These are phyloP conservation scores for Daldinia childiae DNA, from an alignment of 495 filamentous ascomycete genomes.

Conservation along the genomic window DNA sequence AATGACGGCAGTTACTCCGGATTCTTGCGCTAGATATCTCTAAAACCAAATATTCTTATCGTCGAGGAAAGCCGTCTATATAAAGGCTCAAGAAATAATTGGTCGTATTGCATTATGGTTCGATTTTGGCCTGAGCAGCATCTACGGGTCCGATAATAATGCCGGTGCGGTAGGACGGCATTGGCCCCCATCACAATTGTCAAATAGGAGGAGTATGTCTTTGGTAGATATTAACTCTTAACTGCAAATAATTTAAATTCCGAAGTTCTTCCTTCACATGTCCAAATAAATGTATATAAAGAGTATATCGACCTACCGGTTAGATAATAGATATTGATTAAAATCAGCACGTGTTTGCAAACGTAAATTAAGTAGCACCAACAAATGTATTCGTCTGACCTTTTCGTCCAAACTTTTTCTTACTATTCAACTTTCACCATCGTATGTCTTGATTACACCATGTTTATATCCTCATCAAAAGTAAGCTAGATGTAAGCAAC, in stretches of 20 bases:
- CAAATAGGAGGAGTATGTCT: not conserved
- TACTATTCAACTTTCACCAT: not conserved
- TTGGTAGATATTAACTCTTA: not conserved
- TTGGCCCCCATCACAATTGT: too few species aligned
- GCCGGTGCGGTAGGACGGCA: too few species aligned
- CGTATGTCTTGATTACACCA: constrained; percentile 7
- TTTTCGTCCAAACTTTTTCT: not conserved
- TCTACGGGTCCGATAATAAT: too few species aligned
- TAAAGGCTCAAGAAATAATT: too few species aligned
- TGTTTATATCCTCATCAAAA: not conserved
- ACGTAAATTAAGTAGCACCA: not conserved
- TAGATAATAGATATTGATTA: not conserved
- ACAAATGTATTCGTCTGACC: not conserved
- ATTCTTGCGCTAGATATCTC: too few species aligned
- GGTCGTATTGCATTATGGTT: too few species aligned
- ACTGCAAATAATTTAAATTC: too few species aligned
- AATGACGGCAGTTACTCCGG: too few species aligned
- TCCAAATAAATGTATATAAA: not conserved
- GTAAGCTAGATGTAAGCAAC: constrained; percentile 7
- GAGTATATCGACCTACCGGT: not conserved
- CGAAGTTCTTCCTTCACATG: too few species aligned
- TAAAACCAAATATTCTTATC: too few species aligned
- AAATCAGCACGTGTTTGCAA: not conserved
- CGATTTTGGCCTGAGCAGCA: too few species aligned
- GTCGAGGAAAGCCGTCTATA: too few species aligned